Percentiles rank a stretch among this genome's conserved stretches.
These are phyloP conservation scores for Novymonas esmeraldas DNA, from an alignment of 208 protist genomes.

Conservation along the genomic window DNA sequence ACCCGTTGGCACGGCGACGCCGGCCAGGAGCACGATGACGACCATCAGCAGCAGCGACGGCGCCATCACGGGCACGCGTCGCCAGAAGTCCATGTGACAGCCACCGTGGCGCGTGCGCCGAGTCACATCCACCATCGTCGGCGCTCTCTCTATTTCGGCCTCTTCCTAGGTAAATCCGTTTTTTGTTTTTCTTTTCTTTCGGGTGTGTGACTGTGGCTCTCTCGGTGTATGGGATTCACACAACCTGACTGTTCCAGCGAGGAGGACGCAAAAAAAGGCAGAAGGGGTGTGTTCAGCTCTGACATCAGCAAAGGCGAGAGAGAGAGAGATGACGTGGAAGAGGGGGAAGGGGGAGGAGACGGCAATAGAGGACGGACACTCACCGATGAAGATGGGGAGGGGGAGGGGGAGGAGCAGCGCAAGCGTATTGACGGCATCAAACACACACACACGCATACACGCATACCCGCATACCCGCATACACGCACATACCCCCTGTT, in stretches of 20 bases:
- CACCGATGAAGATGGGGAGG: conserved; percentile 4
- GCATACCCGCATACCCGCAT: not conserved
- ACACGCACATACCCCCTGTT: too few species aligned
- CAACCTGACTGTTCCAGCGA: not conserved
- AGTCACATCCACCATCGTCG: too few species aligned
- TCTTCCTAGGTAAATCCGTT: too few species aligned
- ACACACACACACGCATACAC: not conserved
- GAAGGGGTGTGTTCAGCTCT: not conserved
- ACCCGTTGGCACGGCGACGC: not conserved
- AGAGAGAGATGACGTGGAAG: not conserved
- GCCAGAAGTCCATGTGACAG: too few species aligned
- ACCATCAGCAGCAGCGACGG: not conserved
- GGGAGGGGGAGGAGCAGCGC: not conserved
- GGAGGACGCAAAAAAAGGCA: not conserved
- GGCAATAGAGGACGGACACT: conserved; percentile 2
- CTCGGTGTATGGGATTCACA: too few species aligned
- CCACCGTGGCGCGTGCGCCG: too few species aligned
- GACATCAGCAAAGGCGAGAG: not conserved
- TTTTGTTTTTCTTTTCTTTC: too few species aligned
- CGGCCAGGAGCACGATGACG: conserved; percentile 6
- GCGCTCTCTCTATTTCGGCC: too few species aligned
- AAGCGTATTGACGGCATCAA: too few species aligned
- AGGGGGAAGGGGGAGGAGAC: not conserved
- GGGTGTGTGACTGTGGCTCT: too few species aligned
- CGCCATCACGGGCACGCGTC: not conserved